A percentile compares a stretch with the other conserved stretches of the same genome.
Evolutionary conservation across 306 rosid species (phyloP).

Genomic region (Cotoneaster glaucophyllus): DNA sequence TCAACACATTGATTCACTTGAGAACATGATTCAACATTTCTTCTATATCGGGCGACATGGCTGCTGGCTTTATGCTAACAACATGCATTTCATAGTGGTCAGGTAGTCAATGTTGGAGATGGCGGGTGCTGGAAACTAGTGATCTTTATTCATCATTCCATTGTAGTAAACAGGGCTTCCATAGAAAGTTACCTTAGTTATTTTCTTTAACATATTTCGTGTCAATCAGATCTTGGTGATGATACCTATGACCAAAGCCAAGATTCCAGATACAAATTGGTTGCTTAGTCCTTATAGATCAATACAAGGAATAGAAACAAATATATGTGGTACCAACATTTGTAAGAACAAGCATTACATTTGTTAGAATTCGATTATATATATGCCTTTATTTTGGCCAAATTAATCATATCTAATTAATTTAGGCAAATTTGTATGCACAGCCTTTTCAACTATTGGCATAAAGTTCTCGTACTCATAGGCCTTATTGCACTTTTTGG

Average conservation of each 20-base stretch:
- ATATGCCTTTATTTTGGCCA: conserved; percentile 35
- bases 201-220: conserved; percentile 53
- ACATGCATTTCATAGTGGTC: conserved; percentile 59
- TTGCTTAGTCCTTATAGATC: conserved; percentile 29
- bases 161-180: conserved; percentile 33
- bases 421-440: conserved; percentile 43
- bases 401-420: conserved; percentile 24
- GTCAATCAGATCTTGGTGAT: conserved; percentile 53
- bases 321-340: neutral
- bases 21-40: conserved; percentile 46
- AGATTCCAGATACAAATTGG: conserved; percentile 45
- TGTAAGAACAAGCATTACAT: neutral
- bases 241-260: conserved; percentile 57
- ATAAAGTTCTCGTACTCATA: conserved; percentile 18
- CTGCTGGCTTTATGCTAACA: conserved; percentile 36
- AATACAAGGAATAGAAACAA: conserved; percentile 15
- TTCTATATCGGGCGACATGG: conserved; percentile 66
- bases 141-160: conserved; percentile 22
- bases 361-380: neutral
- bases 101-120: conserved; percentile 42
- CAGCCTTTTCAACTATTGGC: conserved; percentile 27
- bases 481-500: conserved; percentile 19
- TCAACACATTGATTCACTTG: conserved; percentile 37
- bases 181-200: conserved; percentile 37
- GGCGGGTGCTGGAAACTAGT: conserved; percentile 28